Evolutionary conservation across 1,284 basidiomycete species (phyloP).

Genomic region (Sporisorium iseilematis-ciliati): DNA sequence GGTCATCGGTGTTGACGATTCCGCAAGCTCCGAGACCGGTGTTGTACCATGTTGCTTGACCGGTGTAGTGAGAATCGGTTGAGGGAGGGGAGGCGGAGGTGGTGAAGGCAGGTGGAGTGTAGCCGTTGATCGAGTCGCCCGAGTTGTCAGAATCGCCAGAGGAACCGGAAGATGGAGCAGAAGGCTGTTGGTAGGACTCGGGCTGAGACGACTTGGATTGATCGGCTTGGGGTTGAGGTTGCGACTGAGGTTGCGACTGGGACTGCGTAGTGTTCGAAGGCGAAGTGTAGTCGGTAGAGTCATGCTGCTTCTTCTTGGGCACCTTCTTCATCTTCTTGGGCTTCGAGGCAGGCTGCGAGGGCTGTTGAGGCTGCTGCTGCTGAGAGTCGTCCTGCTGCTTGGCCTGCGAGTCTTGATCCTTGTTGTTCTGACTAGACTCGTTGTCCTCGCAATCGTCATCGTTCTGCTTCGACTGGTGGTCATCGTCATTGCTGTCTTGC

Average conservation of each 20-base stretch:
- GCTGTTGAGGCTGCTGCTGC: slow-evolving; percentile 9
- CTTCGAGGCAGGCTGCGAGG: background rate
- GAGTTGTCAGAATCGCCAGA: slow-evolving; percentile 3
- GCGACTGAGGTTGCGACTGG: slow-evolving; percentile 10
- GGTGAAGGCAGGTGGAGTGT: slow-evolving; percentile 28
- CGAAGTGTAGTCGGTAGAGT: slow-evolving; percentile 11
- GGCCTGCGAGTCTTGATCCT: background rate
- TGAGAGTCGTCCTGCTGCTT: background rate
- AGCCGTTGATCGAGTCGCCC: slow-evolving; percentile 36
- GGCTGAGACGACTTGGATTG: slow-evolving; percentile 6
- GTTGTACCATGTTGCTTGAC: slow-evolving; percentile 46
- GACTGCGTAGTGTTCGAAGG: slow-evolving; percentile 7
- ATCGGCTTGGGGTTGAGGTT: slow-evolving; percentile 4
- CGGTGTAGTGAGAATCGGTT: slow-evolving; percentile 24
- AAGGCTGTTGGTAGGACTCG: background rate
- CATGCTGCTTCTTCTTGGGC: slow-evolving; percentile 7
- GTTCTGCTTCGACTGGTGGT: background rate
- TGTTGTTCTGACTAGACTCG: background rate
- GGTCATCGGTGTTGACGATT: slow-evolving; percentile 23
- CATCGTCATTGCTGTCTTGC: background rate
- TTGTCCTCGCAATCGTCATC: slow-evolving; percentile 8
- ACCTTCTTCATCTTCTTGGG: slow-evolving; percentile 17
- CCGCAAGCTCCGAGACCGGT: slow-evolving; percentile 51
- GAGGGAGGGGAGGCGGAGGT: slow-evolving; percentile 11
- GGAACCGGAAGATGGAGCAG: background rate